Base-by-base conservation (phyloP, 345 rosid genomes). In the Lepidium didymum region DNA sequence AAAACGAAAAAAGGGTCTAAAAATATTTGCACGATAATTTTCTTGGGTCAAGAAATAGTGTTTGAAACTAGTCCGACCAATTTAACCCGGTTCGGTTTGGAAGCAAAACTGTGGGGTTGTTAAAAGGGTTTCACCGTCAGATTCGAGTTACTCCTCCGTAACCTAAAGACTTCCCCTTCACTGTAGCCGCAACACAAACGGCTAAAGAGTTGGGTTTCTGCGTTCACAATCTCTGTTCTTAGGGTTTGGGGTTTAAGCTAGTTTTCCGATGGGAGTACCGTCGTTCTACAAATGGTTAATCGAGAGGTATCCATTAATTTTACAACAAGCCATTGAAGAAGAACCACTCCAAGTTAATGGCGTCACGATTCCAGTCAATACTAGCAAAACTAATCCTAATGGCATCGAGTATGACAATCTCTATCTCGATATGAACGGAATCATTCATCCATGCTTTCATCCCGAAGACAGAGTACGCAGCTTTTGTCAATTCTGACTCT, bases 361-460 rank as follows among this genome's bases (percentile, higher is more conserved):
- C 56, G 85, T 77, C 62, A 67, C 77, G 61, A 71, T 91, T 65
- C 96, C 97, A 2, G 87, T 94, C 51, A 89, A 94, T 67, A 83
- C 97, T 8, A 91, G 96, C 56, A 80, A 78, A 69, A 86, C 89
- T 55, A 91, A 89, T 58, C 96, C 99, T 8, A 94, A 91, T 69
- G 71, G 73, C n/a, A 13, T 86, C 47, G 97, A 94, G 70, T 94
- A 74, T 64, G 99, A 94, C 59, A 91, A 91, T 78, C 78, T 94
- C 19, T 94, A 91, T 78, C 99, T 94, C 81, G 99, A 94, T 42
- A 94, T 91, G 99, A 94, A 94, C 76, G 96, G 96, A 83, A 94
- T 94, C 67, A 87, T 94, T 47, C 99, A 94, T 41, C 99, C 99
- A 4, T 94, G 99, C 73, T 94, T 94, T 59, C 99, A 94, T 38